These are phyloP conservation scores for Darksidea phi DNA, from an alignment of 495 filamentous ascomycete species.

Conservation along the genomic window DNA sequence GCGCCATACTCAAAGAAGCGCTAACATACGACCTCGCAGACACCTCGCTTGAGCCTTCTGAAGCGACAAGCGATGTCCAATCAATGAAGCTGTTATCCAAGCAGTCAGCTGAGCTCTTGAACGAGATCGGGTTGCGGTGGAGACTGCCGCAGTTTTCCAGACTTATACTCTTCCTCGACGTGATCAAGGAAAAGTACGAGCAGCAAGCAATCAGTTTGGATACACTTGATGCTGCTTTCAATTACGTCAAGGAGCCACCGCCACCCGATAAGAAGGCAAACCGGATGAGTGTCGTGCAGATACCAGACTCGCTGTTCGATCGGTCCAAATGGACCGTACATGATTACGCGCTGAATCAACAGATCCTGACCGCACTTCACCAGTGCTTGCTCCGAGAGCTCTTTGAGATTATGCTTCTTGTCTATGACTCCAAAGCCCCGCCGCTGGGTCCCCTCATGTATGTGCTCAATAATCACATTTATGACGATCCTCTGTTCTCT, in stretches of 20 bases:
- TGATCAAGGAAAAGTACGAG: constrained; percentile 77
- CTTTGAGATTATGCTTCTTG: constrained; percentile 79
- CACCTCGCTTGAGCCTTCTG: constrained; percentile 53
- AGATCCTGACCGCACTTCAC: constrained; percentile 70
- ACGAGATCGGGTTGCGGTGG: constrained; percentile 85
- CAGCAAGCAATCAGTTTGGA: constrained; percentile 79
- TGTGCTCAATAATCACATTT: constrained; percentile 79
- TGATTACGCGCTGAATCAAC: constrained; percentile 73
- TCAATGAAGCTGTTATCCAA: constrained; percentile 72
- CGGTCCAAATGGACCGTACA: constrained; percentile 72
- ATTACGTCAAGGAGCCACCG: constrained; percentile 70
- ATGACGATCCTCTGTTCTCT: constrained; percentile 71
- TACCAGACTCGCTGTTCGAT: constrained; percentile 54
- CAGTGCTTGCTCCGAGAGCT: constrained; percentile 84
- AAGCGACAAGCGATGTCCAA: constrained; percentile 52
- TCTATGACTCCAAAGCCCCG: constrained; percentile 83
- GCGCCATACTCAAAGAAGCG: constrained; percentile 71
- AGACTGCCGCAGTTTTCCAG: constrained; percentile 81
- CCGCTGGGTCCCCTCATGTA: constrained; percentile 75
- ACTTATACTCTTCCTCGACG: constrained; percentile 80
- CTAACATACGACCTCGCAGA: constrained; percentile 67
- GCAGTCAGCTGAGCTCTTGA: constrained; percentile 76
- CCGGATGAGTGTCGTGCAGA: constrained; percentile 51
- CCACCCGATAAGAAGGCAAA: constrained; percentile 57
- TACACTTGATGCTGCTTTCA: constrained; percentile 79